Conservation (phyloP, 2,329 filamentous ascomycete genomes). For the Colletotrichum euphorbiae region DNA sequence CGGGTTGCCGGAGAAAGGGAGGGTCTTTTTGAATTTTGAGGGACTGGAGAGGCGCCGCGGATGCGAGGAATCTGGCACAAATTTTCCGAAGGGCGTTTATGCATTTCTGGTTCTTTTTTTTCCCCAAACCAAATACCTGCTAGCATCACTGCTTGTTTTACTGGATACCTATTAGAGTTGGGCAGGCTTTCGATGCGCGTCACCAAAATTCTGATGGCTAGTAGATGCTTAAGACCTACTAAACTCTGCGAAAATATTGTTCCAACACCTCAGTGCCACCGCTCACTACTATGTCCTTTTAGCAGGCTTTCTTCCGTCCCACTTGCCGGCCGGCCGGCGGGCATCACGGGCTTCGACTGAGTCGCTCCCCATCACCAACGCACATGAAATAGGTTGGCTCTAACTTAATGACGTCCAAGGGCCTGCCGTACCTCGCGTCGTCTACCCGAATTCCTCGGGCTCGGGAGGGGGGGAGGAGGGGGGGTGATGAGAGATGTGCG, state of each 20-base stretch:
- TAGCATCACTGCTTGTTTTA: conserved; percentile 23
- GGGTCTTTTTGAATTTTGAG: conserved; percentile 17
- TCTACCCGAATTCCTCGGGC: too few species aligned
- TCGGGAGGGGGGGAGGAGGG: too few species aligned
- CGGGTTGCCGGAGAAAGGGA: background rate
- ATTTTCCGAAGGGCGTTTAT: conserved; percentile 22
- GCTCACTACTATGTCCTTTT: background rate
- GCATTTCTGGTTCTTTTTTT: background rate
- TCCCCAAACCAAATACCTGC: conserved; percentile 6
- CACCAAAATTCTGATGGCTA: background rate
- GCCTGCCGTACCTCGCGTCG: too few species aligned
- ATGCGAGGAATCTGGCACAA: conserved; percentile 22
- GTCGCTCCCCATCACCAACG: too few species aligned
- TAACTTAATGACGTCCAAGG: too few species aligned
- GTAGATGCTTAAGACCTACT: background rate
- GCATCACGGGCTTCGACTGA: too few species aligned
- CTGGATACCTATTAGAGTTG: conserved; percentile 24
- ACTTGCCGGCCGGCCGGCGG: background rate
- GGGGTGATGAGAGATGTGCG: too few species aligned
- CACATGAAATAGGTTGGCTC: too few species aligned
- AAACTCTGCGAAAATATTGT: background rate
- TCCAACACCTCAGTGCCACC: background rate
- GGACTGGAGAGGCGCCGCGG: conserved; percentile 10
- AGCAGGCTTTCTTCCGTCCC: background rate
- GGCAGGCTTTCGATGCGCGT: background rate